Percentiles rank a stretch among this genome's conserved stretches.
These are phyloP conservation scores for Pyrenophora graminea DNA, from an alignment of 2,329 filamentous ascomycete genomes.

Conservation along the genomic window DNA sequence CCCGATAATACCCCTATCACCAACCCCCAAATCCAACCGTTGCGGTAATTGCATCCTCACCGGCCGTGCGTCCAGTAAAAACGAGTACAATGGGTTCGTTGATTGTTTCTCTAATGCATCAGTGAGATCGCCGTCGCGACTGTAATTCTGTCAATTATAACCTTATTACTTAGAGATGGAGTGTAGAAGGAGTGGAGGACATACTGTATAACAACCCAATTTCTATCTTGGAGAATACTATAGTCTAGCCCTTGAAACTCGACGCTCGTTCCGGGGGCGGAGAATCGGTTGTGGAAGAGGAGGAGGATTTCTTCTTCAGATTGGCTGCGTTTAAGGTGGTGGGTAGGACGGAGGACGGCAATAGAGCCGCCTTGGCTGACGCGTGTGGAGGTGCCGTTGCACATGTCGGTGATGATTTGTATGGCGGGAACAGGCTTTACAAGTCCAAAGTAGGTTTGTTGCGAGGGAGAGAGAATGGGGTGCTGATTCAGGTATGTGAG, in stretches of 20 bases:
- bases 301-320: constrained; percentile 30
- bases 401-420: constrained; percentile 21
- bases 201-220: constrained; percentile 42
- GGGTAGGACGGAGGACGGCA: constrained; percentile 35
- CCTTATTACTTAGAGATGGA: neutral
- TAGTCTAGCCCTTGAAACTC: constrained; percentile 31
- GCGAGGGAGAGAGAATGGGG: neutral
- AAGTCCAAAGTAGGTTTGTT: neutral
- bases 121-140: constrained; percentile 40
- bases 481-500: too few relatives aligned
- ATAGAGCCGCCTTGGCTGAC: constrained; percentile 43
- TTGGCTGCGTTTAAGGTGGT: constrained; percentile 7
- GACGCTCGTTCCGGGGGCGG: constrained; percentile 30
- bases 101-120: neutral
- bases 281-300: constrained; percentile 35
- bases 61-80: constrained; percentile 19
- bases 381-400: constrained; percentile 36
- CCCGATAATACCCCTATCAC: constrained; percentile 40
- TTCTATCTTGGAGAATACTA: constrained; percentile 6
- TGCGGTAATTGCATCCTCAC: constrained; percentile 23
- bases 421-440: too few relatives aligned
- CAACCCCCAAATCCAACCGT: constrained; percentile 37
- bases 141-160: neutral
- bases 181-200: neutral
- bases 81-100: constrained; percentile 31